phyloP scores from a whole-genome alignment of 352 stramenopile species.

The Globisporangium recalcitrans region DNA sequence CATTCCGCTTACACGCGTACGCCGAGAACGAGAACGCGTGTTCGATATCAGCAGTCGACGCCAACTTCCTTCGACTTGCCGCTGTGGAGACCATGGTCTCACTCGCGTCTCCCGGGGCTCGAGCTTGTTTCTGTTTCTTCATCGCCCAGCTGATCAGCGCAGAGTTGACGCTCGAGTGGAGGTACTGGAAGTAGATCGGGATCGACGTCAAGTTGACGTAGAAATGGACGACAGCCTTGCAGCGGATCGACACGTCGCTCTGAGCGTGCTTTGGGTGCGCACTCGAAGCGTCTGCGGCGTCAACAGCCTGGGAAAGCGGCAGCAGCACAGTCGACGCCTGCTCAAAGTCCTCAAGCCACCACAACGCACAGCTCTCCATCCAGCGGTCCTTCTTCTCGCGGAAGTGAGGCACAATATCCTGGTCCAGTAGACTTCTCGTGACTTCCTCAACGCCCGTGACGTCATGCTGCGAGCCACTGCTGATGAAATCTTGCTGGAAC shows the following conservation, averaged over 20 bases:
- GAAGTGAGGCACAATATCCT: constrained; percentile 67
- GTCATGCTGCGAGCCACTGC: constrained; percentile 28
- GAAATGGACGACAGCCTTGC: constrained; percentile 54
- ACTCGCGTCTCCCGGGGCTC: background rate
- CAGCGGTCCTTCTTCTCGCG: constrained; percentile 54
- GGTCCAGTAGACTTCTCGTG: constrained; percentile 52
- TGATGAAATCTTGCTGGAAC: constrained; percentile 57
- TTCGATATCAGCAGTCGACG: constrained; percentile 72
- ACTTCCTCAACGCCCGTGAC: constrained; percentile 53
- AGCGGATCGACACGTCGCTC: constrained; percentile 29
- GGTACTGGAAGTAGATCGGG: constrained; percentile 79
- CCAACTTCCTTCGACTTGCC: constrained; percentile 21
- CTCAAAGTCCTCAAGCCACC: constrained; percentile 86
- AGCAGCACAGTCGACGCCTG: constrained; percentile 64
- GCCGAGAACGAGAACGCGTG: constrained; percentile 77
- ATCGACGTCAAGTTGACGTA: constrained; percentile 85
- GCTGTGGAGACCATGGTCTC: background rate
- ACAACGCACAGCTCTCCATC: constrained; percentile 74
- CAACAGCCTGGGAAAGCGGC: constrained; percentile 60
- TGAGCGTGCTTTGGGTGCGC: constrained; percentile 10
- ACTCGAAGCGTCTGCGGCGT: constrained; percentile 20
- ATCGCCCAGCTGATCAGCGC: constrained; percentile 61
- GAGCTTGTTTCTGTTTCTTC: constrained; percentile 24
- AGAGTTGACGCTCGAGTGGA: constrained; percentile 62
- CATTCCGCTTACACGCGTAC: constrained; percentile 81